Conservation (phyloP, 345 rosid genomes). For the Sisymbrium irio region DNA sequence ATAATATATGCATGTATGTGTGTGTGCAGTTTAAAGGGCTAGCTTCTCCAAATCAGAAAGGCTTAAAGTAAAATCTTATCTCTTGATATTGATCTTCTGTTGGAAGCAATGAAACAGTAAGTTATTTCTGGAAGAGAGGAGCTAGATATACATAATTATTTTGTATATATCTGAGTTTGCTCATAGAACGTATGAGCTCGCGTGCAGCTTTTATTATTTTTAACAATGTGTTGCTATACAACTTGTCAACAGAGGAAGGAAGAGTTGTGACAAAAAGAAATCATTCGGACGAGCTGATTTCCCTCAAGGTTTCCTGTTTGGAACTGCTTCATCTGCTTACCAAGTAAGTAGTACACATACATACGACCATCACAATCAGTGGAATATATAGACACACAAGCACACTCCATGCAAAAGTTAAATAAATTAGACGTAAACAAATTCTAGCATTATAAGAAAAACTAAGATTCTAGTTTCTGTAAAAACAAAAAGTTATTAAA, state of each 20-base stretch:
- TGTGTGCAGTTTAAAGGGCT: slow-evolving; percentile 5
- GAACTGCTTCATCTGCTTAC: slow-evolving; percentile 37
- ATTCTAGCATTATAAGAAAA: neutral
- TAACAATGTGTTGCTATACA: neutral
- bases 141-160: neutral
- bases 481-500: neutral
- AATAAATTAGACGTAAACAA: neutral
- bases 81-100: neutral
- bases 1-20: neutral
- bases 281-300: slow-evolving; percentile 24
- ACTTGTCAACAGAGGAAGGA: slow-evolving; percentile 6
- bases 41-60: neutral
- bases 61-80: neutral
- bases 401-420: neutral
- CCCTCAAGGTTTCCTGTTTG: slow-evolving; percentile 30
- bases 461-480: neutral
- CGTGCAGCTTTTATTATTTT: neutral
- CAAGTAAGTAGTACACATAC: slow-evolving; percentile 17
- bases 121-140: neutral
- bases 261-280: neutral
- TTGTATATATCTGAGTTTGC: neutral
- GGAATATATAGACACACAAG: too few species aligned
- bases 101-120: slow-evolving; percentile 20
- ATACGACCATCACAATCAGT: neutral
- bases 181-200: neutral